phyloP scores from a whole-genome alignment of 768 basidiomycete genomes.

The Boletus rex-veris region DNA sequence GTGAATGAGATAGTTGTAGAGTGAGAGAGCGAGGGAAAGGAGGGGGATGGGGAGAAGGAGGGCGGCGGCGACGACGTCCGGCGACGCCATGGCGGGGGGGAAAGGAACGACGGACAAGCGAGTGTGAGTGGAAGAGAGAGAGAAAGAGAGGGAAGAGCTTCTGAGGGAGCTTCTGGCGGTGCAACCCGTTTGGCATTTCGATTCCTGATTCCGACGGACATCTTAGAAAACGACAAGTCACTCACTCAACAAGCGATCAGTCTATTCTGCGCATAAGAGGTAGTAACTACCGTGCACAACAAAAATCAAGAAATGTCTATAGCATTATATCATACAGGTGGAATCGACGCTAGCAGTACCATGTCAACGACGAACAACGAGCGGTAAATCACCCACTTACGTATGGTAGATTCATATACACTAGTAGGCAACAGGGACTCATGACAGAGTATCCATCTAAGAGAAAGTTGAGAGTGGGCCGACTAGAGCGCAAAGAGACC shows the following conservation, averaged over 20 bases:
- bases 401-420: background rate
- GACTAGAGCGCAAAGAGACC: background rate
- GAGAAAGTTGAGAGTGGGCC: background rate
- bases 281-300: background rate
- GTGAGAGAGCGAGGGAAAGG: slow-evolving; percentile 15
- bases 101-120: slow-evolving; percentile 19
- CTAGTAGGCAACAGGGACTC: background rate
- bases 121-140: slow-evolving; percentile 9
- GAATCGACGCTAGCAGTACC: background rate
- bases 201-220: slow-evolving; percentile 13
- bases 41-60: slow-evolving; percentile 26
- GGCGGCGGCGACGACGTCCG: slow-evolving; percentile 23
- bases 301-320: background rate
- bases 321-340: background rate
- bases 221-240: slow-evolving; percentile 14
- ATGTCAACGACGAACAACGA: slow-evolving; percentile 6
- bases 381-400: slow-evolving; percentile 6
- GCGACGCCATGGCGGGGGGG: slow-evolving; percentile 20
- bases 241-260: background rate
- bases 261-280: background rate
- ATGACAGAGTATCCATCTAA: background rate
- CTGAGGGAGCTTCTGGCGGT: background rate
- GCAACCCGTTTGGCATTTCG: slow-evolving; percentile 16
- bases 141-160: background rate
- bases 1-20: slow-evolving; percentile 6